phyloP scores from a whole-genome alignment of 192 early-diverging fungal genomes.

The Backusella morwellensis region DNA sequence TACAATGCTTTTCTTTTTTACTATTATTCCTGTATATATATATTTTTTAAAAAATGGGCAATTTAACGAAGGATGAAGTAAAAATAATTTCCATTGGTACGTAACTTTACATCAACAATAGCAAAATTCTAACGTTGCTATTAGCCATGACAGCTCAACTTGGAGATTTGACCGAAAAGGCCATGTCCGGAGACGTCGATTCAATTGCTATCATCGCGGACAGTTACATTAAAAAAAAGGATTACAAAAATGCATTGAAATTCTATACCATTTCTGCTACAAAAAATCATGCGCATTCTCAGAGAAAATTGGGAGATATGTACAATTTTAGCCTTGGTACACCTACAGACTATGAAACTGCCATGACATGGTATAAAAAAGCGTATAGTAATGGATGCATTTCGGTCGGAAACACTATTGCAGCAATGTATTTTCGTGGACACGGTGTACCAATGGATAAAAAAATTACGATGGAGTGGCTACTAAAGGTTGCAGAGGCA shows the following conservation, averaged over 20 bases:
- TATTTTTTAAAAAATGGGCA: neutral
- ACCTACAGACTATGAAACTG: neutral
- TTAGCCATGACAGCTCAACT: neutral
- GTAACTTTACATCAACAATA: neutral
- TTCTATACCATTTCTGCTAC: neutral
- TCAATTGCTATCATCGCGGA: neutral
- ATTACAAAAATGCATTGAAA: neutral
- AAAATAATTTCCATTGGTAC: neutral
- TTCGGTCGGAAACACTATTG: neutral
- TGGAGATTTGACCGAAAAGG: neutral
- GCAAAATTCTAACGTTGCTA: neutral
- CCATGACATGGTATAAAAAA: neutral
- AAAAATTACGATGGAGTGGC: neutral
- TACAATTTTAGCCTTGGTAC: neutral
- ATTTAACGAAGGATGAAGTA: neutral
- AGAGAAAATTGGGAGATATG: neutral
- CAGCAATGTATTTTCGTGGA: neutral
- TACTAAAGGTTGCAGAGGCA: neutral
- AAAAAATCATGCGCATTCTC: neutral
- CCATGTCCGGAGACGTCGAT: neutral
- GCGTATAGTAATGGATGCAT: neutral
- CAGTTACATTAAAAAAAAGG: neutral
- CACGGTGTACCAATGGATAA: neutral
- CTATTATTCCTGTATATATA: neutral
- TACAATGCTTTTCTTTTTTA: neutral